These are phyloP conservation scores for Puya raimondii DNA, from an alignment of 176 grass and related monocot genomes.

Conservation along the genomic window DNA sequence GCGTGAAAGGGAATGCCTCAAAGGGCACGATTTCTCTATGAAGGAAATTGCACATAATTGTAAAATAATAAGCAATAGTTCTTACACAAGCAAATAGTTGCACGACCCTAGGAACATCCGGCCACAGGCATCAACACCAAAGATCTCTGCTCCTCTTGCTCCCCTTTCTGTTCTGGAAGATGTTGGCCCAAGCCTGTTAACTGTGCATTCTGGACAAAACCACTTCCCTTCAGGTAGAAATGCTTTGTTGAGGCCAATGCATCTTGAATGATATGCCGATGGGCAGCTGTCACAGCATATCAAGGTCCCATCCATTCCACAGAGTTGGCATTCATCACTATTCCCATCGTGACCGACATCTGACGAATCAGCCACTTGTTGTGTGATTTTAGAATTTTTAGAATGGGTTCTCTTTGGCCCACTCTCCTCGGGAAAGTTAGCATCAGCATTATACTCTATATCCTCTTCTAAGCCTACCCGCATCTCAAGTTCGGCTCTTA, in stretches of 20 bases:
- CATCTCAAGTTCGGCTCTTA: constrained; percentile 80
- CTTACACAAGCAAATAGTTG: constrained; percentile 99
- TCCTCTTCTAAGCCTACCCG: constrained; percentile 63
- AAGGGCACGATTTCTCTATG: too few species aligned
- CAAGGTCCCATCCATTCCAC: constrained; percentile 95
- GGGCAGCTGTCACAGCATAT: constrained; percentile 94
- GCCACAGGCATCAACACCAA: constrained; percentile 62
- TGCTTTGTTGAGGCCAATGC: constrained; percentile 82
- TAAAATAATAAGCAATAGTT: constrained; percentile 9
- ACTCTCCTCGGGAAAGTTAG: constrained; percentile 10
- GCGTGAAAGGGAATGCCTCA: too few species aligned
- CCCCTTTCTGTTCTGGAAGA: constrained; percentile 72
- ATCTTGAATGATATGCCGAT: constrained; percentile 96
- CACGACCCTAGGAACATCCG: constrained; percentile 72
- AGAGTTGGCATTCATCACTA: constrained; percentile 89
- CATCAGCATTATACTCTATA: constrained; percentile 44
- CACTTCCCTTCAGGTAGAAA: constrained; percentile 60
- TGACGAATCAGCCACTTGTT: constrained; percentile 25
- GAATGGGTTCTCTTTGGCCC: constrained; percentile 30
- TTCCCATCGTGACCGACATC: constrained; percentile 64
- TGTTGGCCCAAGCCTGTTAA: constrained; percentile 60
- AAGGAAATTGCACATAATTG: neutral
- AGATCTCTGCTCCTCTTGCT: constrained; percentile 63
- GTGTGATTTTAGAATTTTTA: constrained; percentile 32
- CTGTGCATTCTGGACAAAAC: constrained; percentile 91